Conservation (phyloP, 176 grass and related monocot species). For the Oryza punctata region DNA sequence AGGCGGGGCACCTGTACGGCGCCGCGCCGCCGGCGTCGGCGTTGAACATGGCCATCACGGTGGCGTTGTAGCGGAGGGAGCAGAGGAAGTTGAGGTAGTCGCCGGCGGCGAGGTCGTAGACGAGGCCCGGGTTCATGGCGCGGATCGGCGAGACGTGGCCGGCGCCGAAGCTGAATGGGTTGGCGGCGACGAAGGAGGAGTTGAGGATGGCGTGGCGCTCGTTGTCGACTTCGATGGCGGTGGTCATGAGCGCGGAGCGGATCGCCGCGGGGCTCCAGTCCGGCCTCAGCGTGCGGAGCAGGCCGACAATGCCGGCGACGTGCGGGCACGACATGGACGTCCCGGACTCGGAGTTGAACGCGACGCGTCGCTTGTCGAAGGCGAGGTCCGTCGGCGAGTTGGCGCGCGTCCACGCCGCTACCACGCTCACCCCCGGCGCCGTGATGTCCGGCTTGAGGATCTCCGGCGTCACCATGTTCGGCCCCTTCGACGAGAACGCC, state of each 20-base stretch:
- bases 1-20: slow-evolving; percentile 53
- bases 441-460: slow-evolving; percentile 89
- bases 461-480: slow-evolving; percentile 58
- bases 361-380: slow-evolving; percentile 51
- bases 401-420: slow-evolving; percentile 56
- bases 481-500: slow-evolving; percentile 76
- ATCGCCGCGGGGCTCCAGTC: slow-evolving; percentile 70
- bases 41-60: slow-evolving; percentile 45
- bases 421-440: slow-evolving; percentile 63
- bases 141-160: slow-evolving; percentile 61
- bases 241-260: slow-evolving; percentile 79
- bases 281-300: slow-evolving; percentile 64
- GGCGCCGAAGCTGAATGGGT: slow-evolving; percentile 62
- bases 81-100: slow-evolving; percentile 87
- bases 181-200: slow-evolving; percentile 43
- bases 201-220: slow-evolving; percentile 41
- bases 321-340: slow-evolving; percentile 94
- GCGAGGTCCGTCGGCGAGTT: slow-evolving; percentile 43
- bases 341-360: slow-evolving; percentile 58
- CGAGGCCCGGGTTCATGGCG: slow-evolving; percentile 64
- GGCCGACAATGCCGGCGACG: slow-evolving; percentile 58
- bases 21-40: slow-evolving; percentile 28
- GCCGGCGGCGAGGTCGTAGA: slow-evolving; percentile 59
- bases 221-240: slow-evolving; percentile 56
- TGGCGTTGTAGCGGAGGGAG: slow-evolving; percentile 55